Conservation (phyloP, 2,329 filamentous ascomycete species). For the Monilinia fructigena region DNA sequence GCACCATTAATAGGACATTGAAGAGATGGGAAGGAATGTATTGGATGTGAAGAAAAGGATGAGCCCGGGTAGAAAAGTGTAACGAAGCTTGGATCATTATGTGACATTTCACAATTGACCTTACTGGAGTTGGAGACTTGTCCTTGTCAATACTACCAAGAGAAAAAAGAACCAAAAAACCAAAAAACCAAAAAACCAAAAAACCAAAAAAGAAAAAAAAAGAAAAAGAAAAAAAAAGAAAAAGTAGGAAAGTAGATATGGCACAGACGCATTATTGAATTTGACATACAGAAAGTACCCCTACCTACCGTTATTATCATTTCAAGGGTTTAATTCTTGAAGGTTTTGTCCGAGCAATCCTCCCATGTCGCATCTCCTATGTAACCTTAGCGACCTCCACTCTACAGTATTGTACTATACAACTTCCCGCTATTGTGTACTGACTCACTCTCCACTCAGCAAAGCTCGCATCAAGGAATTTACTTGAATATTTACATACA, state of each 20-base stretch:
- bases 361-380: slow-evolving; percentile 7
- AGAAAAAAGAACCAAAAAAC: background rate
- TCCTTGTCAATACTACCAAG: background rate
- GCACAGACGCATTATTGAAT: slow-evolving; percentile 11
- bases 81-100: slow-evolving; percentile 13
- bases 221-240: too few relatives aligned
- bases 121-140: too few relatives aligned
- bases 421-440: background rate
- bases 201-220: background rate
- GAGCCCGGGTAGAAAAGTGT: background rate
- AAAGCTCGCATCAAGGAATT: slow-evolving; percentile 1
- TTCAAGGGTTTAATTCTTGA: slow-evolving; percentile 1
- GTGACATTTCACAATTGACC: background rate
- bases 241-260: background rate
- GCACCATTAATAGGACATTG: slow-evolving; percentile 22
- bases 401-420: background rate
- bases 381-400: slow-evolving; percentile 12
- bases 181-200: too few relatives aligned
- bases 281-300: background rate
- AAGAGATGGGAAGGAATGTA: background rate
- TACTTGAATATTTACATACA: background rate
- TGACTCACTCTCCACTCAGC: background rate
- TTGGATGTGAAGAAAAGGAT: slow-evolving; percentile 1
- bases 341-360: slow-evolving; percentile 10
- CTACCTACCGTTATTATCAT: slow-evolving; percentile 9